These are phyloP conservation scores for Nitzschia sp. DNA, from an alignment of 108 stramenopile species.

Conservation along the genomic window DNA sequence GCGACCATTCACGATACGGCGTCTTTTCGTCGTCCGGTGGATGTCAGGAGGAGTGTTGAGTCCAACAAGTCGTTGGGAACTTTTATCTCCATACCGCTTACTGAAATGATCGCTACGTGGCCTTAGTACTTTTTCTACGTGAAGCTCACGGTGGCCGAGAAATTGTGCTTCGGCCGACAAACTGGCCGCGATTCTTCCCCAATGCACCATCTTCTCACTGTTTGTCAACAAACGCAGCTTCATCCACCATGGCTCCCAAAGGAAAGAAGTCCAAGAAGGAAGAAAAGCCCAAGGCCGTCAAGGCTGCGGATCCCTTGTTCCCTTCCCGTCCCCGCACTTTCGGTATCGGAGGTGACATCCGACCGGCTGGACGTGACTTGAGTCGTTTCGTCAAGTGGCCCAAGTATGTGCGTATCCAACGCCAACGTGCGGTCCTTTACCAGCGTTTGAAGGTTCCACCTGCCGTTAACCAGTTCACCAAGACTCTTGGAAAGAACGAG, in stretches of 20 bases:
- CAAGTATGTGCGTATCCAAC: conserved; percentile 96
- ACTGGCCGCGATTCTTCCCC: too few species aligned
- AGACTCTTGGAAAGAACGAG: conserved; percentile 96
- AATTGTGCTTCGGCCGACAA: too few species aligned
- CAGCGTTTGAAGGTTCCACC: conserved; percentile 99
- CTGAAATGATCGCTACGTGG: not conserved
- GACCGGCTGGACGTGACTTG: conserved; percentile 93
- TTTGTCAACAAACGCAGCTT: not conserved
- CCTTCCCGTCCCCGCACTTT: conserved; percentile 85
- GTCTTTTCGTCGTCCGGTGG: too few species aligned
- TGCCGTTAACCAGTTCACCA: conserved; percentile 98
- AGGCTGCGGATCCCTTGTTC: conserved; percentile 94
- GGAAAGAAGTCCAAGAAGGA: conserved; percentile 75
- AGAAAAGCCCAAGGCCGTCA: conserved; percentile 61
- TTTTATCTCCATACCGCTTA: not conserved
- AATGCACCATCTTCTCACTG: not conserved
- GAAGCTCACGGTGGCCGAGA: too few species aligned
- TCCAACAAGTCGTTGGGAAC: too few species aligned
- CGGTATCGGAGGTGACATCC: conserved; percentile 95
- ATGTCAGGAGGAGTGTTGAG: too few species aligned
- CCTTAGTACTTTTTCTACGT: not conserved
- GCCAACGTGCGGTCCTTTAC: conserved; percentile 97
- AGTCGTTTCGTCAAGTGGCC: conserved; percentile 98
- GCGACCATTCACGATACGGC: too few species aligned
- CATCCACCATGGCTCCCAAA: conserved; percentile 40